Base-by-base conservation (phyloP, 2,329 filamentous ascomycete species). In the Myotisia sp. region DNA sequence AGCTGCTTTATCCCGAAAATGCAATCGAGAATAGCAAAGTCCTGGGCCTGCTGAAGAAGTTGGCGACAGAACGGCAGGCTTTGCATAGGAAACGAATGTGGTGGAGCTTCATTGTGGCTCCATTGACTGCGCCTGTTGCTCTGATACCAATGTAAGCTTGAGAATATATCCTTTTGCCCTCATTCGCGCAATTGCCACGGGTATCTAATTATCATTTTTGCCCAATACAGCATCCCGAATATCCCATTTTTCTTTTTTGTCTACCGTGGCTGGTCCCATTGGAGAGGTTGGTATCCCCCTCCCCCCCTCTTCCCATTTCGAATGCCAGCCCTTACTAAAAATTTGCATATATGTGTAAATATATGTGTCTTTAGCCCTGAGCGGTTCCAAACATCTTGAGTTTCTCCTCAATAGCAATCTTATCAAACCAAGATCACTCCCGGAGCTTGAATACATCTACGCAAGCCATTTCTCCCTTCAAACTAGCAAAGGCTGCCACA, bases 231-330 rank as follows among this genome's bases (percentile, higher is more conserved):
- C 42, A 70, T 94, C 42, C 86, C 87, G 22, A 94, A 98, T 53
- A 65, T 98, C 8, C 90, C 90, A 12, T 95, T 95, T 65, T 95
- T 95, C 65, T 98, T 95, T 56, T 71, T 95, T 26, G 74, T 73
- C 12, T 98, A 92, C 62, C 73, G 90, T 44, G 63, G 84, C 17
- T 95, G 81, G 79, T 92, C 82, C 13, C 84, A 93, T 58, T 92
- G 81, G 74, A 73, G 79, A 58, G 66, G 66, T 68, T 42, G 39
- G 56, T 47, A 17, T 26, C 23, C 2, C 3, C 37, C 9, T 33
- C 20, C 20, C 18, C 21, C 23, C 19, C 7, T 26, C 20, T n/a
- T n/a, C n/a, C n/a, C n/a, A n/a, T n/a, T n/a, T n/a, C n/a, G n/a
- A n/a, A n/a, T n/a, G n/a, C n/a, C n/a, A n/a, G n/a, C n/a, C n/a